These are phyloP conservation scores for Plasmodium vinckei DNA, from an alignment of 169 alveolate species.

Conservation along the genomic window DNA sequence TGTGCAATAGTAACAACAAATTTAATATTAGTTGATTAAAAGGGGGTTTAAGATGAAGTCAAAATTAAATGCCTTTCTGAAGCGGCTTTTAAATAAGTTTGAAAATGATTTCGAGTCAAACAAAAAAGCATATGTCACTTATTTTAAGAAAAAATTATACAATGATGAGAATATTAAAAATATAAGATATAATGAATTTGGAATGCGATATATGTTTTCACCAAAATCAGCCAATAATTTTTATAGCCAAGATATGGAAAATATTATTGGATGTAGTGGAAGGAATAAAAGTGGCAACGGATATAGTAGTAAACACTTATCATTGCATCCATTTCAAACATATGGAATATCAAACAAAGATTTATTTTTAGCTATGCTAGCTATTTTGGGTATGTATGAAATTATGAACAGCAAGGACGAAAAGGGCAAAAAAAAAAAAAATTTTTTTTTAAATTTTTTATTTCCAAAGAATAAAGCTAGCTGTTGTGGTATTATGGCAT, in stretches of 20 bases:
- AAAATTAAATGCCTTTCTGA: constrained; percentile 19
- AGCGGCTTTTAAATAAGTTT: constrained; percentile 6
- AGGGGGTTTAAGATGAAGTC: constrained; percentile 7
- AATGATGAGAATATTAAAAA: neutral
- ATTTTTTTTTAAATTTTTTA: neutral
- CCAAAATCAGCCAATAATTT: neutral
- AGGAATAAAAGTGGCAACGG: neutral
- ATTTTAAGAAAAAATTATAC: neutral
- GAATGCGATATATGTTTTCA: neutral
- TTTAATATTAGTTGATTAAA: neutral
- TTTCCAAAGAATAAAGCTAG: constrained; percentile 17
- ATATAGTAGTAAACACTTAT: neutral
- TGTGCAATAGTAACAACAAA: too few species aligned
- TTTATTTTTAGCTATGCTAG: neutral
- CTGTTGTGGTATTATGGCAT: constrained; percentile 94
- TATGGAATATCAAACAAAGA: neutral
- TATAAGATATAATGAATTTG: neutral
- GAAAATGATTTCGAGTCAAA: constrained; percentile 23
- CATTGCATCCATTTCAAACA: neutral
- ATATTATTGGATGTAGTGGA: too few species aligned
- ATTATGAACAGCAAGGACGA: constrained; percentile 15
- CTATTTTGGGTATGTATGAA: constrained; percentile 18
- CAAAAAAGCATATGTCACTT: constrained; percentile 7
- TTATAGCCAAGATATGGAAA: too few species aligned
- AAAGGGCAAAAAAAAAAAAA: constrained; percentile 21